Evolutionary conservation across 2,329 filamentous ascomycete species (phyloP).

Genomic region (Elsinoe arachidis): DNA sequence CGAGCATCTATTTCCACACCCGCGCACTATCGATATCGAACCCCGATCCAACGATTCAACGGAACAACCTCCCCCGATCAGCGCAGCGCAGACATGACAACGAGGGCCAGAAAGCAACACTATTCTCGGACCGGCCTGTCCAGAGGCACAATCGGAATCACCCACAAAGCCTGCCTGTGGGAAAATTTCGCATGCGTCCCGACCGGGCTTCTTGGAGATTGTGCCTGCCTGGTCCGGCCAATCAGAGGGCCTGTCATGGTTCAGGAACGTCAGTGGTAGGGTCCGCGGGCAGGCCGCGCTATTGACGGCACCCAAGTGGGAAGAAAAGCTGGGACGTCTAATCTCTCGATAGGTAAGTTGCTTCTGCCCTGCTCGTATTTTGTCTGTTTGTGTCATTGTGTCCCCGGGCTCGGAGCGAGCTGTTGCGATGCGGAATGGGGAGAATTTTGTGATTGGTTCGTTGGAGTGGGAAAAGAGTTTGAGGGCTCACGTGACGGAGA

Average conservation of each 20-base stretch:
- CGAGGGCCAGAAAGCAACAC: no score
- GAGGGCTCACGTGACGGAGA: background rate
- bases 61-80: no score
- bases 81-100: no score
- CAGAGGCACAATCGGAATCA: no score
- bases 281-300: background rate
- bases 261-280: background rate
- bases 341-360: background rate
- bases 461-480: background rate
- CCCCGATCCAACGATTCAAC: no score
- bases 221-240: background rate
- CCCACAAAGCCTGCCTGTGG: background rate
- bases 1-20: no score
- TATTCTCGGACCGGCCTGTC: no score
- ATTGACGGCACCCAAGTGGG: background rate
- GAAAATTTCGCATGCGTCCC: background rate
- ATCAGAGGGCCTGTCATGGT: background rate
- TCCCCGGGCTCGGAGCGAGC: background rate
- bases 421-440: background rate
- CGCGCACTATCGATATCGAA: no score
- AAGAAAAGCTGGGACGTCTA: background rate
- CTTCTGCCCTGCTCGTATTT: background rate
- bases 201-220: background rate
- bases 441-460: background rate
- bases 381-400: background rate